These are phyloP conservation scores for Aspergillus affinis DNA, from an alignment of 495 filamentous ascomycete species.

Conservation along the genomic window DNA sequence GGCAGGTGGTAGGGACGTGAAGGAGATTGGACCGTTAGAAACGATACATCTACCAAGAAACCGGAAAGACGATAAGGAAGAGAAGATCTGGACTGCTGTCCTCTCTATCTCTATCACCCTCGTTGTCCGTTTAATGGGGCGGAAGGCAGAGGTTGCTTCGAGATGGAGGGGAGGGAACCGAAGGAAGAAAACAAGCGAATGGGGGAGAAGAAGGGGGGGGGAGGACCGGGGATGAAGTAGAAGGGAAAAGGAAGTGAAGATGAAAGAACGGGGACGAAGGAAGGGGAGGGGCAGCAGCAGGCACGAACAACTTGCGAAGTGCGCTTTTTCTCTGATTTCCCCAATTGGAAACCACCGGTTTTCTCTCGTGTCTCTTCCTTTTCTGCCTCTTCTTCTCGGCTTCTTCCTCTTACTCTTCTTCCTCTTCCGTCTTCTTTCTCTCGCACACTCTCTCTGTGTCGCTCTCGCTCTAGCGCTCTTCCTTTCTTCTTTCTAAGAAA, in stretches of 20 bases:
- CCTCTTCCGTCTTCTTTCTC: background rate
- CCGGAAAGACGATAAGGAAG: background rate
- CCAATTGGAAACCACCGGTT: background rate
- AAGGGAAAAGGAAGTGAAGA: too few relatives aligned
- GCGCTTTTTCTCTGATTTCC: background rate
- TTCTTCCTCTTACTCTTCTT: background rate
- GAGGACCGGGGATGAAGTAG: too few relatives aligned
- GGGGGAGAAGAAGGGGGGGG: background rate
- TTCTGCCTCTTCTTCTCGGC: background rate
- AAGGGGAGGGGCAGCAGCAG: conserved; percentile 11
- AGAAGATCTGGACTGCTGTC: conserved; percentile 1
- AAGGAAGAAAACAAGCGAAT: background rate
- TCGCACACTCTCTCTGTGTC: background rate
- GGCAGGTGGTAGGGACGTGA: conserved; percentile 10
- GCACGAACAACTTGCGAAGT: background rate
- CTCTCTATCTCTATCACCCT: background rate
- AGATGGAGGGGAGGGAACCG: background rate
- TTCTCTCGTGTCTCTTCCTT: background rate
- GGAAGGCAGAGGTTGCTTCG: too few relatives aligned
- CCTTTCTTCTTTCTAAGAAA: too few relatives aligned
- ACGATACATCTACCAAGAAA: conserved; percentile 19
- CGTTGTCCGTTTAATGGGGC: background rate
- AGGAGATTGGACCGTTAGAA: conserved; percentile 4
- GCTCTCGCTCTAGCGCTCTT: background rate
- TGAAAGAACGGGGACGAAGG: too few relatives aligned